Percentiles rank a stretch among this genome's conserved stretches.
These are phyloP conservation scores for Bacidia gigantensis DNA, from an alignment of 495 filamentous ascomycete genomes.

Conservation along the genomic window DNA sequence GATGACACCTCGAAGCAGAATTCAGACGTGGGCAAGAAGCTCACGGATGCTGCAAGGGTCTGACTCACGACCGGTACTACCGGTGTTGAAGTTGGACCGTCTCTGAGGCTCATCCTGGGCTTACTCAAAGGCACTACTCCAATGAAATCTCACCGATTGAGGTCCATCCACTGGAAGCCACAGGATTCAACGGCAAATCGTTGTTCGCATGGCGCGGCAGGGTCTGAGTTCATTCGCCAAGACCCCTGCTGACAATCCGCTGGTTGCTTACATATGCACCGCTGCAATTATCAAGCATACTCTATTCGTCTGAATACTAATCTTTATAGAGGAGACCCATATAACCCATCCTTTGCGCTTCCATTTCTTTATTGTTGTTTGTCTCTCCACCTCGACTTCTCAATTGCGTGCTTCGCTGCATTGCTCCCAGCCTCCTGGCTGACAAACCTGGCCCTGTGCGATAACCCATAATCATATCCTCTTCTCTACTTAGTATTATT, in stretches of 20 bases:
- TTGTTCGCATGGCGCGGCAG: not conserved
- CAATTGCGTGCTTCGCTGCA: not conserved
- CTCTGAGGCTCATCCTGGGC: too few relatives aligned
- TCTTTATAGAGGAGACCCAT: not conserved
- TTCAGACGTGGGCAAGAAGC: too few relatives aligned
- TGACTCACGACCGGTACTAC: too few relatives aligned
- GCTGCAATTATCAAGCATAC: not conserved
- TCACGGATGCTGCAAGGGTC: too few relatives aligned
- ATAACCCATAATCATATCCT: not conserved
- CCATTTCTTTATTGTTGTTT: not conserved
- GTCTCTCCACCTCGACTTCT: not conserved
- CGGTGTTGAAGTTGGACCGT: too few relatives aligned
- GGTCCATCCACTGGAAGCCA: not conserved
- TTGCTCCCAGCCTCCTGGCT: not conserved
- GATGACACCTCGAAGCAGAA: too few relatives aligned
- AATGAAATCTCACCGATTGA: not conserved
- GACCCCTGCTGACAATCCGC: not conserved
- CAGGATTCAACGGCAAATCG: not conserved
- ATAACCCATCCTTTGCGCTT: not conserved
- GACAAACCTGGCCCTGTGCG: not conserved
- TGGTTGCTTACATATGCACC: not conserved
- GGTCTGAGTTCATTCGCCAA: not conserved
- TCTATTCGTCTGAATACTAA: not conserved
- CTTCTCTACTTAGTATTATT: not conserved
- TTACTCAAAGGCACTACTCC: not conserved